These are phyloP conservation scores for Lodderomyces margitis DNA, from an alignment of 1,139 yeast genomes.

Conservation along the genomic window DNA sequence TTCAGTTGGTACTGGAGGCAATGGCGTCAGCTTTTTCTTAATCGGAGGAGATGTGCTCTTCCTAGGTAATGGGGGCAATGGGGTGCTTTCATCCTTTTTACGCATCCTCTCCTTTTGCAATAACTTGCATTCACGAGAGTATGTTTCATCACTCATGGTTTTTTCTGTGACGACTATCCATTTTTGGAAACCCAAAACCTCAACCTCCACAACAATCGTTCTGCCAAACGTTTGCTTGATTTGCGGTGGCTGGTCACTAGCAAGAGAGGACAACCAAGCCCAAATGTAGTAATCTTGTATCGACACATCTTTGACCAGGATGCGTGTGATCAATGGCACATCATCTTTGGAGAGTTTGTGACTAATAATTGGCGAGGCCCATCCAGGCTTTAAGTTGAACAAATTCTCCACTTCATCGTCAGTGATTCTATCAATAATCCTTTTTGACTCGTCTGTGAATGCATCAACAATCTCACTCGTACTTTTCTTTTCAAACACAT, in stretches of 20 bases:
- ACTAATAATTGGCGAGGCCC: slow-evolving; percentile 30
- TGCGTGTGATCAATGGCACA: slow-evolving; percentile 44
- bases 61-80: slow-evolving; percentile 6
- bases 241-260: slow-evolving; percentile 66
- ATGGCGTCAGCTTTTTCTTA: not conserved
- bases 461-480: slow-evolving; percentile 59
- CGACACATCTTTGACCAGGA: slow-evolving; percentile 60
- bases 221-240: slow-evolving; percentile 76
- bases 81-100: slow-evolving; percentile 1
- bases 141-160: slow-evolving; percentile 44
- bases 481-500: slow-evolving; percentile 60
- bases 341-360: slow-evolving; percentile 20
- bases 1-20: not conserved
- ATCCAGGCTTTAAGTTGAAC: slow-evolving; percentile 41
- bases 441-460: slow-evolving; percentile 70
- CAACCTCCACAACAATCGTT: slow-evolving; percentile 71
- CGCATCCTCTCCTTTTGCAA: not conserved
- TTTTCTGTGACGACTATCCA: slow-evolving; percentile 82
- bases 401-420: slow-evolving; percentile 36
- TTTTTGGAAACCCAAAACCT: slow-evolving; percentile 72
- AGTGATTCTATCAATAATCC: slow-evolving; percentile 61
- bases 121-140: not conserved
- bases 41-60: not conserved
- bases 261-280: slow-evolving; percentile 84
- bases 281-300: slow-evolving; percentile 87